Conservation (phyloP, 2,329 filamentous ascomycete genomes). For the Colletotrichum melonis region DNA sequence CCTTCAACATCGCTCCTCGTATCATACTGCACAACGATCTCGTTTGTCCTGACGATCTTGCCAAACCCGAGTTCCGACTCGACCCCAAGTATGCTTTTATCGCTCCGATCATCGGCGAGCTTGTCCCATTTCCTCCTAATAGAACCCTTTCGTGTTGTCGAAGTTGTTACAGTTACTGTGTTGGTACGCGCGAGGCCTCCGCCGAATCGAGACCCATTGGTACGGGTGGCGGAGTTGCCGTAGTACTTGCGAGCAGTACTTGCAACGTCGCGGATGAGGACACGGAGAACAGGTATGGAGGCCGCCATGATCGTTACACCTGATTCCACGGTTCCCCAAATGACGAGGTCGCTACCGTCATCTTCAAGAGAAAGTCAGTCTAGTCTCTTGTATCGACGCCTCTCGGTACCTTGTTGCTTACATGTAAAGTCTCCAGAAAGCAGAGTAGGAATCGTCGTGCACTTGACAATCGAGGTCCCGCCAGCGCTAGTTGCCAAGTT, state of each 20-base stretch:
- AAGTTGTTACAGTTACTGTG: constrained; percentile 15
- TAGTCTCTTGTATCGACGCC: constrained; percentile 41
- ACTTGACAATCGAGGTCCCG: constrained; percentile 36
- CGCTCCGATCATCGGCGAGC: constrained; percentile 33
- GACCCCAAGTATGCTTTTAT: constrained; percentile 27
- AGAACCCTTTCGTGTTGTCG: constrained; percentile 13
- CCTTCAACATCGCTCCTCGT: constrained; percentile 7
- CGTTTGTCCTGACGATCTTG: constrained; percentile 38
- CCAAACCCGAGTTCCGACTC: constrained; percentile 23
- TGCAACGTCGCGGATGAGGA: constrained; percentile 31
- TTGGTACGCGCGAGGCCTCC: neutral
- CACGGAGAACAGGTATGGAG: constrained; percentile 35
- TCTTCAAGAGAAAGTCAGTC: constrained; percentile 34
- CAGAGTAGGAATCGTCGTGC: constrained; percentile 25
- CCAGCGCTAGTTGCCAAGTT: constrained; percentile 29
- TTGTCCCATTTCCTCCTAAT: constrained; percentile 22
- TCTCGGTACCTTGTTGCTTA: constrained; percentile 23
- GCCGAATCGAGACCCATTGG: neutral
- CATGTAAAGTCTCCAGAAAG: constrained; percentile 28
- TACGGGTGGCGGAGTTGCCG: constrained; percentile 8
- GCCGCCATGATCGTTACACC: constrained; percentile 26
- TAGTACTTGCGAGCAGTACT: constrained; percentile 18
- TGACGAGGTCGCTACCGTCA: constrained; percentile 15
- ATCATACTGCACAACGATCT: constrained; percentile 37
- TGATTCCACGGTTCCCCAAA: constrained; percentile 24